These are phyloP conservation scores for Penicillium waksmanii DNA, from an alignment of 495 filamentous ascomycete genomes.

Conservation along the genomic window DNA sequence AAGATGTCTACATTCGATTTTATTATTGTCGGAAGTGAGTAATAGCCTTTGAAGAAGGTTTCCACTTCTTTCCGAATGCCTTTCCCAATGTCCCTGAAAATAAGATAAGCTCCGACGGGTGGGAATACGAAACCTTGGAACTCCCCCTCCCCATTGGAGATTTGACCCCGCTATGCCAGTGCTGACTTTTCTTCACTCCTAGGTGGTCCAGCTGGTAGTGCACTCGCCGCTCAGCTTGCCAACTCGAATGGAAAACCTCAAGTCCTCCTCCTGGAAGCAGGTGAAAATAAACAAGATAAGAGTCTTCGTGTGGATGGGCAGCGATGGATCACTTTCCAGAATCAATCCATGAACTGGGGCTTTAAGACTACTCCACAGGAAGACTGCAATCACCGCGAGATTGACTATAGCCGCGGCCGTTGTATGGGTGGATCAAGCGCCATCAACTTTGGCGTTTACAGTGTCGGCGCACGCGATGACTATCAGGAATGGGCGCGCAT, in stretches of 20 bases:
- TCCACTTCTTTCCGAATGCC: not conserved
- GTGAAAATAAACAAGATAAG: slow-evolving; percentile 48
- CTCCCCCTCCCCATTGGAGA: too few species aligned
- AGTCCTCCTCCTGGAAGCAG: slow-evolving; percentile 59
- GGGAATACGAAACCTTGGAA: not conserved
- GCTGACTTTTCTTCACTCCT: not conserved
- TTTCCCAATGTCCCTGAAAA: not conserved
- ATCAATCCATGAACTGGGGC: slow-evolving; percentile 55
- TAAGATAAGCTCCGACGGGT: not conserved
- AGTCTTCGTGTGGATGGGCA: slow-evolving; percentile 51
- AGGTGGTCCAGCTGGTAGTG: slow-evolving; percentile 57
- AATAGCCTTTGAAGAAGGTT: slow-evolving; percentile 2
- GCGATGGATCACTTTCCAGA: slow-evolving; percentile 49
- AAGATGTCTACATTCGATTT: slow-evolving; percentile 44
- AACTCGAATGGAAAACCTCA: slow-evolving; percentile 42
- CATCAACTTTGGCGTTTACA: slow-evolving; percentile 63
- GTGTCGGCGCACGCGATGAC: slow-evolving; percentile 56
- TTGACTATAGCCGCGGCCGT: slow-evolving; percentile 59
- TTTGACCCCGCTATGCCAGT: slow-evolving; percentile 4
- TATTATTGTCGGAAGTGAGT: slow-evolving; percentile 57
- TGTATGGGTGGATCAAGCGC: slow-evolving; percentile 61
- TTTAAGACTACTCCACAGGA: slow-evolving; percentile 58
- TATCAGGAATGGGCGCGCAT: slow-evolving; percentile 56
- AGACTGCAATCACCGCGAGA: slow-evolving; percentile 45
- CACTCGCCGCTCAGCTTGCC: slow-evolving; percentile 48